phyloP scores from a whole-genome alignment of 148 eudicot genomes.

The Silene conica region DNA sequence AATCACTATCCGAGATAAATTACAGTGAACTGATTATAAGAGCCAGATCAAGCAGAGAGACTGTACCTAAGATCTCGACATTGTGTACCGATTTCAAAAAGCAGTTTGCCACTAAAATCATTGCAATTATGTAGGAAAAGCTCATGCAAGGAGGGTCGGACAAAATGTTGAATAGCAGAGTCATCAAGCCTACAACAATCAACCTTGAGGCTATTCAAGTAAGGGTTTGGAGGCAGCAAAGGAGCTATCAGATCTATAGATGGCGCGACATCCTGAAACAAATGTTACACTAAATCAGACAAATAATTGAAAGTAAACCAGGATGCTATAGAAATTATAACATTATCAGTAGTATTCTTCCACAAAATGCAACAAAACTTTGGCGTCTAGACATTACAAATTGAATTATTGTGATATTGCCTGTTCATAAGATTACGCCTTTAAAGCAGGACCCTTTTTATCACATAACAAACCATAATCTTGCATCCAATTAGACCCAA shows the following conservation, averaged over 20 bases:
- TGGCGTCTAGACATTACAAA: background rate
- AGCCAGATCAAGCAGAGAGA: background rate
- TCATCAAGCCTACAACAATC: constrained; percentile 81
- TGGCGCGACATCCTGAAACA: constrained; percentile 61
- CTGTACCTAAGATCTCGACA: constrained; percentile 68
- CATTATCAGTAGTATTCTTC: background rate
- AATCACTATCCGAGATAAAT: constrained; percentile 1
- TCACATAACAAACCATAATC: background rate
- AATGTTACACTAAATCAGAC: background rate
- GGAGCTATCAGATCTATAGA: constrained; percentile 55
- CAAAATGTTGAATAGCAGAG: constrained; percentile 48
- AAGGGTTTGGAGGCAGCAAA: constrained; percentile 59
- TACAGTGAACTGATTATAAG: background rate
- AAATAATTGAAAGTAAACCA: constrained; percentile 1
- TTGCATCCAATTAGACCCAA: background rate
- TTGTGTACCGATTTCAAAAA: constrained; percentile 51
- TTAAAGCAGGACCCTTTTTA: background rate
- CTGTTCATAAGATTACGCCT: background rate
- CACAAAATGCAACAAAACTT: background rate
- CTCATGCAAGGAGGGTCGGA: constrained; percentile 63
- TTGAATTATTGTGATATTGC: background rate
- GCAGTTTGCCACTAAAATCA: constrained; percentile 71
- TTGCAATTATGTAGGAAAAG: constrained; percentile 69
- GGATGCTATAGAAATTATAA: background rate
- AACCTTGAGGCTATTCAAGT: constrained; percentile 58